Evolutionary conservation across 1,284 basidiomycete species (phyloP).

Genomic region (Laetiporus sulphureus): DNA sequence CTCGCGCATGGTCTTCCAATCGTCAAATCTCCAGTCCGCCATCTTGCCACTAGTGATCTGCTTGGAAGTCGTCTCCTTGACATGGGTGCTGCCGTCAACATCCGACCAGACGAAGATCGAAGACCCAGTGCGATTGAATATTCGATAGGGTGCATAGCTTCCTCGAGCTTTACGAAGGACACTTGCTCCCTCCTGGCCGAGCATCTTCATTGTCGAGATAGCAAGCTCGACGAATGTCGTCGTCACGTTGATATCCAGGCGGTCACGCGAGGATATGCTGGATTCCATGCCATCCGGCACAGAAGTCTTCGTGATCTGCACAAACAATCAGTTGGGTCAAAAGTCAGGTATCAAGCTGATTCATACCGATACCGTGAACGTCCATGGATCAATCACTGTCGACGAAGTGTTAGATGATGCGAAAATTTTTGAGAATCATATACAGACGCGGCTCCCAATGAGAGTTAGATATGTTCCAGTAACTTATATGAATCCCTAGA

Average conservation of each 20-base stretch:
- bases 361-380: conserved; percentile 70
- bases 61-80: conserved; percentile 40
- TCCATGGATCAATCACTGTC: conserved; percentile 94
- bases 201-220: conserved; percentile 68
- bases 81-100: conserved; percentile 42
- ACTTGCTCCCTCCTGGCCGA: conserved; percentile 68
- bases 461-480: conserved; percentile 97
- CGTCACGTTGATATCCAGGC: conserved; percentile 90
- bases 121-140: conserved; percentile 89
- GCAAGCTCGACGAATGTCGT: conserved; percentile 88
- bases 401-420: background rate
- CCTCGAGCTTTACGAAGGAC: conserved; percentile 74
- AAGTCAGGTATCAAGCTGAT: background rate
- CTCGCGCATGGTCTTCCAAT: conserved; percentile 93
- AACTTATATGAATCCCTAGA: conserved; percentile 80
- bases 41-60: conserved; percentile 70
- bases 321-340: background rate
- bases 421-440: background rate
- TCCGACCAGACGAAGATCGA: conserved; percentile 81
- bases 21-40: conserved; percentile 96
- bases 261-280: conserved; percentile 71
- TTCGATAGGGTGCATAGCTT: conserved; percentile 88
- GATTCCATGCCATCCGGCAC: conserved; percentile 52
- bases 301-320: conserved; percentile 48
- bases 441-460: conserved; percentile 94